Evolutionary conservation across 805 yeast species (phyloP).

Genomic region (Lipomyces starkeyi): DNA sequence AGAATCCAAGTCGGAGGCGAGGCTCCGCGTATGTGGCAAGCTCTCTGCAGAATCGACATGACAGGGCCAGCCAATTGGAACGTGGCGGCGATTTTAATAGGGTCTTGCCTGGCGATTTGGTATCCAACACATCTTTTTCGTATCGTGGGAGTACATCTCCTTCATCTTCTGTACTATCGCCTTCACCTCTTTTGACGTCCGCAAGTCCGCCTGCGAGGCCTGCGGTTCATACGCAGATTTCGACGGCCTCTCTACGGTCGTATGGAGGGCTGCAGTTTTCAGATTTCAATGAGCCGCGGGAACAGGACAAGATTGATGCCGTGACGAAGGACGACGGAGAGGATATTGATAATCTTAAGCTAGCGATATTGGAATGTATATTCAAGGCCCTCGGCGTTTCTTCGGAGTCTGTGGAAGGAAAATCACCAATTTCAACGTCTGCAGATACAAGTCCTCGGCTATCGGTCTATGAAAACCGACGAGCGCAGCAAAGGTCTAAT

Average conservation of each 20-base stretch:
- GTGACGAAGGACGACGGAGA: slow-evolving; percentile 12
- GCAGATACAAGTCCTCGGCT: slow-evolving; percentile 31
- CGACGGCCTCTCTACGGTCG: not conserved
- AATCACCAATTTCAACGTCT: slow-evolving; percentile 15
- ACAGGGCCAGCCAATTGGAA: not conserved
- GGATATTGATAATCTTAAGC: slow-evolving; percentile 6
- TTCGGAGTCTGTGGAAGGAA: slow-evolving; percentile 33
- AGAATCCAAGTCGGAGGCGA: slow-evolving; percentile 1
- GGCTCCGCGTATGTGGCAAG: not conserved
- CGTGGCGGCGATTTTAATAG: not conserved
- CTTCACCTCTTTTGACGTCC: not conserved
- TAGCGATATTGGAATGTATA: slow-evolving; percentile 73
- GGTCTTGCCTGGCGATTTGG: slow-evolving; percentile 12
- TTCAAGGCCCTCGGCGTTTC: slow-evolving; percentile 71
- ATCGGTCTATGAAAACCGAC: slow-evolving; percentile 18
- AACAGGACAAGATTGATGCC: slow-evolving; percentile 1
- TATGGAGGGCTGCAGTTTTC: slow-evolving; percentile 5
- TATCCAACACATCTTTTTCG: not conserved
- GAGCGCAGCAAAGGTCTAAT: slow-evolving; percentile 8
- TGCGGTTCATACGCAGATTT: not conserved
- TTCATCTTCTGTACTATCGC: not conserved
- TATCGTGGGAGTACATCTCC: not conserved
- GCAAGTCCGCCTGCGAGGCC: not conserved
- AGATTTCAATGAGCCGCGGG: not conserved
- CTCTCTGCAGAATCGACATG: not conserved